These are phyloP conservation scores for Plenodomus biglobosus DNA, from an alignment of 2,329 filamentous ascomycete species.

Conservation along the genomic window DNA sequence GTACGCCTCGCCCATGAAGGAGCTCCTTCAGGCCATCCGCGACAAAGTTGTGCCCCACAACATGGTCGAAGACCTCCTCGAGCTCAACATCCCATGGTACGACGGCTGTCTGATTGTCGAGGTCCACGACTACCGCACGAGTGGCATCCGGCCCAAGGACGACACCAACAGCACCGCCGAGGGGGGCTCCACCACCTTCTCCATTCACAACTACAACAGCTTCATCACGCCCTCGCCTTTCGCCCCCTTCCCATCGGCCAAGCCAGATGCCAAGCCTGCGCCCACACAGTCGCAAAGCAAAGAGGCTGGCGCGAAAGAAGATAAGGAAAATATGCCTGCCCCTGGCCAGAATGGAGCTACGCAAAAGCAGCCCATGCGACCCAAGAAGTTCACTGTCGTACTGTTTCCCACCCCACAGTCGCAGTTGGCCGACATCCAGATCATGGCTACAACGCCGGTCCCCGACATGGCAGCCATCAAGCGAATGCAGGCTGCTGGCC, in stretches of 20 bases:
- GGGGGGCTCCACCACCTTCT: conserved; percentile 68
- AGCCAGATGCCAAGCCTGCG: conserved; percentile 29
- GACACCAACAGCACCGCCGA: conserved; percentile 52
- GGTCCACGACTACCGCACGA: conserved; percentile 82
- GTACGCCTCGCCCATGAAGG: conserved; percentile 89
- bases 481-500: conserved; percentile 51
- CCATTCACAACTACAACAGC: conserved; percentile 88
- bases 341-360: conserved; percentile 49
- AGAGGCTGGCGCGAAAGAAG: conserved; percentile 29
- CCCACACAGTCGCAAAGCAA: conserved; percentile 27
- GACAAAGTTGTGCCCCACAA: conserved; percentile 83
- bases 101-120: conserved; percentile 91
- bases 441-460: conserved; percentile 71
- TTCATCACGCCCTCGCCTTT: conserved; percentile 89
- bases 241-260: conserved; percentile 64
- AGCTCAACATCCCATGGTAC: conserved; percentile 77
- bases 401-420: conserved; percentile 81
- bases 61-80: conserved; percentile 75
- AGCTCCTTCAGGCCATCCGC: conserved; percentile 75
- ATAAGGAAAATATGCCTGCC: conserved; percentile 62
- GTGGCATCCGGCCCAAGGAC: conserved; percentile 60
- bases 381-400: conserved; percentile 73
- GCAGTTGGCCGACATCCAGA: conserved; percentile 71
- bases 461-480: conserved; percentile 53
- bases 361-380: conserved; percentile 51